A percentile compares a stretch with the other conserved stretches of the same genome.
These are phyloP conservation scores for Phytopythium sindhum DNA, from an alignment of 352 stramenopile species.

Conservation along the genomic window DNA sequence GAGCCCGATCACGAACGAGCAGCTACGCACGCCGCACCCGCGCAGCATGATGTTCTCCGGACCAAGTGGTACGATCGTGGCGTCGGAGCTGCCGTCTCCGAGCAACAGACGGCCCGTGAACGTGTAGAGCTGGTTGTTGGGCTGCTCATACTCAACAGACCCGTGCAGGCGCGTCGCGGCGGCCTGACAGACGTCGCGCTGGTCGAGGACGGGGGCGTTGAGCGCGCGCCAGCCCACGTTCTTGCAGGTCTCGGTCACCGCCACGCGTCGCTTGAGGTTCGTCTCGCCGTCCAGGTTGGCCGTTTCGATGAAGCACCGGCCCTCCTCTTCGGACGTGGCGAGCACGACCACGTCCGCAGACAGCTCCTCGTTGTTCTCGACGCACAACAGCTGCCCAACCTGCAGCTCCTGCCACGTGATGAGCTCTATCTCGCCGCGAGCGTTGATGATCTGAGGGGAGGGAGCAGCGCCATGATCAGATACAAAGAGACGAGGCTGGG, in stretches of 20 bases:
- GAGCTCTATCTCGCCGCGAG: slow-evolving; percentile 31
- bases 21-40: slow-evolving; percentile 93
- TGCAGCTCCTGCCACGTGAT: slow-evolving; percentile 70
- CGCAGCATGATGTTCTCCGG: slow-evolving; percentile 91
- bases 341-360: slow-evolving; percentile 90
- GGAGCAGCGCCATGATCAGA: background rate
- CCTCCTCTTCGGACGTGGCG: slow-evolving; percentile 61
- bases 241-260: slow-evolving; percentile 38
- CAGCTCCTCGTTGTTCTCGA: slow-evolving; percentile 82
- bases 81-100: slow-evolving; percentile 12
- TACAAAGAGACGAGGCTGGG: background rate
- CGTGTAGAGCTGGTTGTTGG: slow-evolving; percentile 76
- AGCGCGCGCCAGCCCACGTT: slow-evolving; percentile 29
- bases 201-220: slow-evolving; percentile 22
- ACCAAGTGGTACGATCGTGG: slow-evolving; percentile 23
- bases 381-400: slow-evolving; percentile 71
- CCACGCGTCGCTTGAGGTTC: slow-evolving; percentile 79
- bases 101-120: slow-evolving; percentile 65
- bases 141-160: slow-evolving; percentile 65
- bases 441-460: slow-evolving; percentile 40
- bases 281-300: slow-evolving; percentile 87
- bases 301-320: slow-evolving; percentile 83
- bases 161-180: slow-evolving; percentile 28
- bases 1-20: slow-evolving; percentile 91
- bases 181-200: slow-evolving; percentile 27